phyloP scores from a whole-genome alignment of 2,329 filamentous ascomycete genomes.

The Phialemonium atrogriseum region DNA sequence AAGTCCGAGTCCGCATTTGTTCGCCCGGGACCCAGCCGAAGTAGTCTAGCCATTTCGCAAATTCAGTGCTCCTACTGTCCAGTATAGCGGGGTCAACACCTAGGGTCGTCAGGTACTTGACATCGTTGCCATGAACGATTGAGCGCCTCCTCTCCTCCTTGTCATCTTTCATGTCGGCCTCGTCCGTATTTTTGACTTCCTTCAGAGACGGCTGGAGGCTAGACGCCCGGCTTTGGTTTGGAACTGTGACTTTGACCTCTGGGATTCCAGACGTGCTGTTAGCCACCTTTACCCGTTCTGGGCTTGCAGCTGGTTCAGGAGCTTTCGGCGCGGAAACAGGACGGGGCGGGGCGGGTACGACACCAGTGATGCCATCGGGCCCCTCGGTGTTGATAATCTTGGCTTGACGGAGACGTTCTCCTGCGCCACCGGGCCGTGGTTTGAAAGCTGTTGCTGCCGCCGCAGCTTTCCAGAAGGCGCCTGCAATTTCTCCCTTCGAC shows the following conservation, averaged over 20 bases:
- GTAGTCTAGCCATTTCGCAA: constrained; percentile 74
- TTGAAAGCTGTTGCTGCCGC: constrained; percentile 68
- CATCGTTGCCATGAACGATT: constrained; percentile 63
- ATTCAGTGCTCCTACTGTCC: constrained; percentile 68
- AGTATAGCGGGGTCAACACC: constrained; percentile 72
- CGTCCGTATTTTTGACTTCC: constrained; percentile 24
- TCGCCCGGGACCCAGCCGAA: constrained; percentile 80
- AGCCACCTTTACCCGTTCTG: constrained; percentile 22
- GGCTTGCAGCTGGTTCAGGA: constrained; percentile 21
- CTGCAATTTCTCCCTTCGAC: constrained; percentile 65
- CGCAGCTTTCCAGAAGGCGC: constrained; percentile 72
- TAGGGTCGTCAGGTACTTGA: constrained; percentile 67
- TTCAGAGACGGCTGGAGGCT: constrained; percentile 31
- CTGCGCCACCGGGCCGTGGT: constrained; percentile 79
- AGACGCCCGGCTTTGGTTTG: constrained; percentile 29
- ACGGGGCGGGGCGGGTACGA: constrained; percentile 69
- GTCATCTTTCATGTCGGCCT: constrained; percentile 29
- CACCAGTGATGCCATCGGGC: constrained; percentile 82
- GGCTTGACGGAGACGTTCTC: constrained; percentile 63
- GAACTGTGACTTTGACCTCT: constrained; percentile 50
- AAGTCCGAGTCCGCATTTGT: constrained; percentile 63
- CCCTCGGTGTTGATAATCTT: constrained; percentile 51
- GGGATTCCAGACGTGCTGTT: constrained; percentile 34
- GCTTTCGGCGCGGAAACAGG: constrained; percentile 29
- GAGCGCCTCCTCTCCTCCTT: constrained; percentile 50